Conservation (phyloP, 1,139 yeast species). For the Saccharomyces pastorianus region DNA sequence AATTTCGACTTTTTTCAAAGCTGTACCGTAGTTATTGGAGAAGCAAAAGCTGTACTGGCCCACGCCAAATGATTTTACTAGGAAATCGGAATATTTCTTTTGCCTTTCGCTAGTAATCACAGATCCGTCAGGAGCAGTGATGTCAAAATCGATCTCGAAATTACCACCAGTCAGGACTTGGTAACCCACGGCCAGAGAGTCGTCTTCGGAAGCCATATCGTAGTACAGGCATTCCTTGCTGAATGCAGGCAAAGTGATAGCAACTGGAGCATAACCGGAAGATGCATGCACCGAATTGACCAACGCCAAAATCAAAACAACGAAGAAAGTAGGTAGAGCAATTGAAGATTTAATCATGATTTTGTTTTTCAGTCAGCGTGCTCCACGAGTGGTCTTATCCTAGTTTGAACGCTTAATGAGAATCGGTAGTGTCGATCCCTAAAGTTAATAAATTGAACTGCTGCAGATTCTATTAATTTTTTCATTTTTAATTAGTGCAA, state of each 20-base stretch:
- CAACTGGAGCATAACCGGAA: constrained; percentile 30
- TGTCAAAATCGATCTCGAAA: constrained; percentile 56
- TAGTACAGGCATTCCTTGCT: constrained; percentile 37
- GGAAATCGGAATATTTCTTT: constrained; percentile 54
- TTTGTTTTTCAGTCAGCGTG: background rate
- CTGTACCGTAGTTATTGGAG: constrained; percentile 56
- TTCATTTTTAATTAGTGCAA: background rate
- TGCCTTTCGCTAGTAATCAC: constrained; percentile 44
- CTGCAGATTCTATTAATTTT: background rate
- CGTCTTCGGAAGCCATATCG: constrained; percentile 30
- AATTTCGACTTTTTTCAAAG: constrained; percentile 57
- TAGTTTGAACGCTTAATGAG: background rate
- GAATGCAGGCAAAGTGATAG: constrained; percentile 34
- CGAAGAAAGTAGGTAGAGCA: background rate
- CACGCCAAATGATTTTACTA: constrained; percentile 42
- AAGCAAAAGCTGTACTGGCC: constrained; percentile 66
- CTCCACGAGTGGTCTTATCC: background rate
- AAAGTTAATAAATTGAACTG: background rate
- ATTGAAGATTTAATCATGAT: background rate
- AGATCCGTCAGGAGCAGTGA: constrained; percentile 53
- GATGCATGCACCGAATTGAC: constrained; percentile 12
- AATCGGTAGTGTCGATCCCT: background rate
- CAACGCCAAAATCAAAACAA: constrained; percentile 3
- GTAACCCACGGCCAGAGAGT: constrained; percentile 36
- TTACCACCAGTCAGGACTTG: constrained; percentile 59